Evolutionary conservation across 495 filamentous ascomycete species (phyloP).

Genomic region (Cercophora sp.): DNA sequence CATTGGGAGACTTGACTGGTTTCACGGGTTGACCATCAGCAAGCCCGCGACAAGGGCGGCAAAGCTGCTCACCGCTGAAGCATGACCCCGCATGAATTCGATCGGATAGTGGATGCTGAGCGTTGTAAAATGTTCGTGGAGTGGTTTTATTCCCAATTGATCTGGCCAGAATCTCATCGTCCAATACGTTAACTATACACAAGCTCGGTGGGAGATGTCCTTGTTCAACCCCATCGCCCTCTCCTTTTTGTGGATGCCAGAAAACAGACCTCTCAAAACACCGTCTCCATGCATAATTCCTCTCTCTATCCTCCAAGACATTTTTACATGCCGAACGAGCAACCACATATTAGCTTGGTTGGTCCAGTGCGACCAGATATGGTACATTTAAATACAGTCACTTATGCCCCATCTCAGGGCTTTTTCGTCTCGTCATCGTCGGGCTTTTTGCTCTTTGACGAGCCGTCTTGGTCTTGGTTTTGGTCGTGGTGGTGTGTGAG

Average conservation of each 20-base stretch:
- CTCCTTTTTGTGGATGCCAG: neutral
- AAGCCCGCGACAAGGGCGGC: no score
- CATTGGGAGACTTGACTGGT: no score
- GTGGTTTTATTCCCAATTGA: slow-evolving; percentile 8
- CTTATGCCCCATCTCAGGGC: neutral
- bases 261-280: slow-evolving; percentile 8
- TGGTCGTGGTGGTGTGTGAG: slow-evolving; percentile 5
- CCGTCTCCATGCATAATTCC: slow-evolving; percentile 9
- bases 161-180: no score
- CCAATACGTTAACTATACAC: no score
- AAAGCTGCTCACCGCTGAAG: no score
- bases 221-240: neutral
- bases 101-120: no score
- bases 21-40: no score
- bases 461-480: neutral
- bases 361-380: no score
- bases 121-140: neutral
- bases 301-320: slow-evolving; percentile 5
- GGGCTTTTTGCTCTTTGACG: neutral
- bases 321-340: neutral
- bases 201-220: no score
- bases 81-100: no score
- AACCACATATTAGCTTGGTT: no score
- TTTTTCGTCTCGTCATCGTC: slow-evolving; percentile 2
- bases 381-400: neutral